Evolutionary conservation across 2,329 filamentous ascomycete species (phyloP), one percentile per base, ranked within the genome.

Genomic region (Aphanoascus verrucosus): DNA sequence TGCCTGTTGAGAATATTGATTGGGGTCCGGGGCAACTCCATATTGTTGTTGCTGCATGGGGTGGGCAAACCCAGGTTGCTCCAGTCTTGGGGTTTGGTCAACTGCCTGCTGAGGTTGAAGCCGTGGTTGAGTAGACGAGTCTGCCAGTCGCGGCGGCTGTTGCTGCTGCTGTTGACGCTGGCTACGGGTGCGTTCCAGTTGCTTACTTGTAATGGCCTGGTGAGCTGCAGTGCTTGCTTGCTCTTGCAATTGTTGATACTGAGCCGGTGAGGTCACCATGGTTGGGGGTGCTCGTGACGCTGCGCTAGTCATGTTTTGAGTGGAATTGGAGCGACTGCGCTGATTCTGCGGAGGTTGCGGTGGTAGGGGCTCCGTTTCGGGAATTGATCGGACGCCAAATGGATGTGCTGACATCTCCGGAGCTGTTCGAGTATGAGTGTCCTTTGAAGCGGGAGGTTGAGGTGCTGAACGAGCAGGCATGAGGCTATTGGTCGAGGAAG

Each of bases 181-280:
- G 71, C 88, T 91, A 53, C 84, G 78, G 58, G 80, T 84, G 58
- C 86, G 81, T 54, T 85, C 80, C 6, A 94, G 69, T 61, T 88
- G 83, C 56, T 77, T 75, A 32, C 81, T 79, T 31, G 78, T 76
- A 74, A 88, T 84, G 57, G 85, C 82, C 60, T 89, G 85, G 65
- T 94, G 86, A 2, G 86, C 85, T 59, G 86, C 82, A 6, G 82
- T 81, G 77, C 91, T 82, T 37, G 87, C 86, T 63, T 90, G 85
- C 63, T 94, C 86, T 65, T 94, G 89, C 65, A 95, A 88, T 62
- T 93, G 71, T 56, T 74, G 72, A 56, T 74, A 74, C 53, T 72
- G 71, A n/a, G 61, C 64, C 2, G 73, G 69, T 41, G 68, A 69
- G 23, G 67, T 64, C 45, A 72, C 64, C 3, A 61, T 61, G 43